Conservation (phyloP, 345 rosid genomes). For the Geranium rotundifolium region DNA sequence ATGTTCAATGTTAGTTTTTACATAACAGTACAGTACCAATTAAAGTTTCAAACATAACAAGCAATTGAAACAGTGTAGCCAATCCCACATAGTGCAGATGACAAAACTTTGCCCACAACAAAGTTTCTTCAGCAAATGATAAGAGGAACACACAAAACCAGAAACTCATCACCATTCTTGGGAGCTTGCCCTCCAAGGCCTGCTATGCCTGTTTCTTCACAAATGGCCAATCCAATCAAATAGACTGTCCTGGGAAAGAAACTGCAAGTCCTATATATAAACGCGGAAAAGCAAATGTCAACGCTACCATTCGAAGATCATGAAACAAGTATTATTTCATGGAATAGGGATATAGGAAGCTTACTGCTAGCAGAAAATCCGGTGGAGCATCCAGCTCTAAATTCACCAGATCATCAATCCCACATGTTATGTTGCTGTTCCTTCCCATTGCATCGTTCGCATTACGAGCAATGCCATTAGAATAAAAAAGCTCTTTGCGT, state of each 20-base stretch:
- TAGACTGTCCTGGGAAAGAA: slow-evolving; percentile 63
- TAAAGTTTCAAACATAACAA: too few relatives aligned
- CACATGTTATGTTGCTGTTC: too few relatives aligned
- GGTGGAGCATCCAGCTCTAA: slow-evolving; percentile 73
- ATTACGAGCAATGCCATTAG: slow-evolving; percentile 12
- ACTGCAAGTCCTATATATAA: slow-evolving; percentile 34
- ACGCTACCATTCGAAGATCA: background rate
- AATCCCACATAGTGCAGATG: too few relatives aligned
- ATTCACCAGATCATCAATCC: slow-evolving; percentile 43
- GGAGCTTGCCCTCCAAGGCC: background rate
- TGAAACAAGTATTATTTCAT: background rate
- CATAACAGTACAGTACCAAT: too few relatives aligned
- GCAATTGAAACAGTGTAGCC: too few relatives aligned
- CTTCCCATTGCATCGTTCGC: too few relatives aligned
- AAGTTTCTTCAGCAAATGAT: too few relatives aligned
- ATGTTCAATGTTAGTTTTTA: too few relatives aligned
- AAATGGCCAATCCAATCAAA: slow-evolving; percentile 52
- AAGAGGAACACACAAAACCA: too few relatives aligned
- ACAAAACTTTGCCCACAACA: too few relatives aligned
- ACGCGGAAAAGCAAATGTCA: background rate
- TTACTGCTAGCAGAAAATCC: slow-evolving; percentile 51
- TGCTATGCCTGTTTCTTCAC: slow-evolving; percentile 16
- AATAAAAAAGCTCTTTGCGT: slow-evolving; percentile 37
- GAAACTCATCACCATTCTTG: too few relatives aligned
- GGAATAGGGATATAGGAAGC: slow-evolving; percentile 12